Percentiles rank a stretch among this genome's conserved stretches.
Evolutionary conservation across 257 asterid genomes (phyloP).

Genomic region (Echium plantagineum): DNA sequence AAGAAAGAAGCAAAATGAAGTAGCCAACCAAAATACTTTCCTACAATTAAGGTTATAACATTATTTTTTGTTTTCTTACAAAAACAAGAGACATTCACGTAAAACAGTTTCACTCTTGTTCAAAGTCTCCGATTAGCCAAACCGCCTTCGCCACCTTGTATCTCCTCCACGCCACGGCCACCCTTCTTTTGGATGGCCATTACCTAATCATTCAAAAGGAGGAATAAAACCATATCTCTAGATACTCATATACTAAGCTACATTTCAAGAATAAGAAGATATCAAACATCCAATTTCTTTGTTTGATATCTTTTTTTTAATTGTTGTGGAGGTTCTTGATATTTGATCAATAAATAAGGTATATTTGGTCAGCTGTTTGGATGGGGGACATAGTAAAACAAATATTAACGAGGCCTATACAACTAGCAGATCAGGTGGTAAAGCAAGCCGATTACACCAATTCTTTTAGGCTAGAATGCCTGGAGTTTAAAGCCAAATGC

Average conservation of each 20-base stretch:
- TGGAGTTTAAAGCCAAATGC: slow-evolving; percentile 18
- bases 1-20: no score
- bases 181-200: background rate
- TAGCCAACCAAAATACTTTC: background rate
- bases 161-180: no score
- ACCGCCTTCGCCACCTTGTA: background rate
- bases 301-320: background rate
- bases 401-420: slow-evolving; percentile 18
- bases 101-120: background rate
- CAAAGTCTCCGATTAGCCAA: background rate
- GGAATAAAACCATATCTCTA: background rate
- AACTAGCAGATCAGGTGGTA: slow-evolving; percentile 20
- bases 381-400: slow-evolving; percentile 25
- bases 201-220: no score
- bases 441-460: slow-evolving; percentile 13
- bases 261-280: background rate
- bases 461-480: slow-evolving; percentile 12
- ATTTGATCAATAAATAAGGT: background rate
- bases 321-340: no score
- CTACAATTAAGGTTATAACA: background rate
- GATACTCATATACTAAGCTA: no score
- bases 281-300: no score
- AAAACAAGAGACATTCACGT: background rate
- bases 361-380: slow-evolving; percentile 10
- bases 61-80: no score